Conservation (phyloP, 805 yeast species). For the Henningerozyma blattae region DNA sequence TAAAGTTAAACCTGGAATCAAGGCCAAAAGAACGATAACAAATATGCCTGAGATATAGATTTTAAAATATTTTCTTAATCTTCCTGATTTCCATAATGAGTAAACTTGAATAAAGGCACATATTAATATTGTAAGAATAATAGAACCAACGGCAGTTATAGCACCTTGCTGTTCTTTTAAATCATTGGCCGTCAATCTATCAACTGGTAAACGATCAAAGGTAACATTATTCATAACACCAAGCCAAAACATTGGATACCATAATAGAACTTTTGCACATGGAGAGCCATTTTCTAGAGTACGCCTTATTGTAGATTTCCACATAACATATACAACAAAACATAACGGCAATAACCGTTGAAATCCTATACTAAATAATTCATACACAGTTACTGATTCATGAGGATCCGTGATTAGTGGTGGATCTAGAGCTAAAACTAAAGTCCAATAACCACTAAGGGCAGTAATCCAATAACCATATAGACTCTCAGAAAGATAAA, state of each 20-base stretch:
- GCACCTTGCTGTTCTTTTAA: slow-evolving; percentile 71
- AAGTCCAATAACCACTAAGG: slow-evolving; percentile 74
- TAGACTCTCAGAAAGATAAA: slow-evolving; percentile 34
- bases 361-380: slow-evolving; percentile 56
- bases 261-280: slow-evolving; percentile 28
- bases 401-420: slow-evolving; percentile 49
- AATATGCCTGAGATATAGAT: slow-evolving; percentile 38
- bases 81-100: slow-evolving; percentile 68
- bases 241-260: slow-evolving; percentile 78
- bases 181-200: slow-evolving; percentile 64
- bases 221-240: slow-evolving; percentile 80
- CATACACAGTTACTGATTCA: slow-evolving; percentile 39
- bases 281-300: slow-evolving; percentile 37
- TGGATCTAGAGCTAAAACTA: slow-evolving; percentile 65
- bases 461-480: slow-evolving; percentile 51
- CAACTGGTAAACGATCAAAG: slow-evolving; percentile 81
- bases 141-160: slow-evolving; percentile 42
- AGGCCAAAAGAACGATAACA: slow-evolving; percentile 33
- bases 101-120: slow-evolving; percentile 67
- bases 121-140: slow-evolving; percentile 33
- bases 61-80: slow-evolving; percentile 44
- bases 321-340: slow-evolving; percentile 58
- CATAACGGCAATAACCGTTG: slow-evolving; percentile 65
- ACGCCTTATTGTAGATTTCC: slow-evolving; percentile 42
- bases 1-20: slow-evolving; percentile 55